These are phyloP conservation scores for Saccharomyces hybrid DNA, from an alignment of 1,139 yeast genomes.

Conservation along the genomic window DNA sequence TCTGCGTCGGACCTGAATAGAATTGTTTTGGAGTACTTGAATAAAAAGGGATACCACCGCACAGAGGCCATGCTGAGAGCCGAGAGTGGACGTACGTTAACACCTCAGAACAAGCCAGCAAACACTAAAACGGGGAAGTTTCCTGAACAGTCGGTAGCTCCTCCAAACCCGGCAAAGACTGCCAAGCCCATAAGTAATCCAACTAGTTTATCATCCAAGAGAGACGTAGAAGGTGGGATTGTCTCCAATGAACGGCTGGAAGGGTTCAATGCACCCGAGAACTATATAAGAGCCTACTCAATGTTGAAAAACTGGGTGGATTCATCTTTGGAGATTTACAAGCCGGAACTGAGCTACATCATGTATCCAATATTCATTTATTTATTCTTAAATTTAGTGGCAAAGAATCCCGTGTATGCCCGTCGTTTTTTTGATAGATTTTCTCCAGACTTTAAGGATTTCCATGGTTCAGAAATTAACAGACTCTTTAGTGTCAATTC, in stretches of 20 bases:
- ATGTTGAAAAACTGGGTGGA: constrained; percentile 86
- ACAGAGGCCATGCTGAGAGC: constrained; percentile 91
- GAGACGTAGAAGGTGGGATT: constrained; percentile 35
- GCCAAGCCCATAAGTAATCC: constrained; percentile 37
- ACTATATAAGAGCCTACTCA: constrained; percentile 69
- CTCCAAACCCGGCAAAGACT: constrained; percentile 28
- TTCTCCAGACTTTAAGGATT: constrained; percentile 61
- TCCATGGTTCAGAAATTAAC: constrained; percentile 73
- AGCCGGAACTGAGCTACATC: constrained; percentile 76
- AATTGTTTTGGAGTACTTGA: constrained; percentile 84
- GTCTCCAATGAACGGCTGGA: constrained; percentile 19
- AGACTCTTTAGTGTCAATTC: constrained; percentile 66
- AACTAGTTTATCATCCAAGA: constrained; percentile 32
- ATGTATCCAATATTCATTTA: constrained; percentile 89
- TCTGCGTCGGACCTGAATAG: constrained; percentile 79
- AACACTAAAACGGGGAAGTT: constrained; percentile 24
- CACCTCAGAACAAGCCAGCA: constrained; percentile 39
- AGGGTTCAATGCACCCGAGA: constrained; percentile 49
- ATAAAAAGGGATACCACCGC: constrained; percentile 86
- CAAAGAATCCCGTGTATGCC: constrained; percentile 56
- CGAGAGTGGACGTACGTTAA: constrained; percentile 71
- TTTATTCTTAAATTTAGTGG: constrained; percentile 70
- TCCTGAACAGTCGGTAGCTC: constrained; percentile 32
- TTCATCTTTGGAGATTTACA: constrained; percentile 82
- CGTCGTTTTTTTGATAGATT: constrained; percentile 70